phyloP scores from a whole-genome alignment of 176 grass and related monocot species.

The Triticum monococcum region DNA sequence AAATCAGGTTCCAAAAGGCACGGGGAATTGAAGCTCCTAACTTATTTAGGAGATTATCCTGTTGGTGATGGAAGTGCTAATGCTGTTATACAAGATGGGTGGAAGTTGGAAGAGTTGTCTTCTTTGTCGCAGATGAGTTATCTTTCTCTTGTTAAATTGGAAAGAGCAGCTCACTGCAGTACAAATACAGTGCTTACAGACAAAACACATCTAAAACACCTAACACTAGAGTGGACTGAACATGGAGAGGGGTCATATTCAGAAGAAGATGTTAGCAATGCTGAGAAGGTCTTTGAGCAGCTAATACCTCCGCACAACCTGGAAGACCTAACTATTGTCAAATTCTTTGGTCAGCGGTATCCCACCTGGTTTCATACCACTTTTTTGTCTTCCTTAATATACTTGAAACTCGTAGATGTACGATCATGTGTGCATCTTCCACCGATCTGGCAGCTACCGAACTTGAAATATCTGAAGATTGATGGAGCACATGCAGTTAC shows the following conservation, averaged over 20 bases:
- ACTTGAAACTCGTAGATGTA: too few relatives aligned
- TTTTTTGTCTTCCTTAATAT: too few relatives aligned
- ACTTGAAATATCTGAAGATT: too few relatives aligned
- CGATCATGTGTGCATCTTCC: too few relatives aligned
- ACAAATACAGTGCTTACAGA: neutral
- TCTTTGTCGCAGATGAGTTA: neutral
- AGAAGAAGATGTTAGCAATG: neutral
- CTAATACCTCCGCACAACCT: neutral
- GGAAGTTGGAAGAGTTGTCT: slow-evolving; percentile 31
- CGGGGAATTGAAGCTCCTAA: too few relatives aligned
- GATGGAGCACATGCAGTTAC: too few relatives aligned
- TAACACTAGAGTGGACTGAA: neutral
- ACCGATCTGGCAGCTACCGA: too few relatives aligned
- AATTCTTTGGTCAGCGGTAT: neutral
- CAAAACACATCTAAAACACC: neutral
- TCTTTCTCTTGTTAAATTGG: neutral
- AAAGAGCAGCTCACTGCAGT: neutral
- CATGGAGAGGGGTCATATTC: neutral
- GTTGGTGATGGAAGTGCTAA: neutral
- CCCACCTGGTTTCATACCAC: neutral
- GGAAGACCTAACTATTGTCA: fast-evolving
- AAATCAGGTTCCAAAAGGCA: too few relatives aligned
- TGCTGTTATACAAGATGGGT: neutral
- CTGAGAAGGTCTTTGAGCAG: neutral
- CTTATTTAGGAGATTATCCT: neutral